Percentiles rank a stretch among this genome's conserved stretches.
Evolutionary conservation across 768 basidiomycete genomes (phyloP).

Genomic region (Coprinopsis sp.): DNA sequence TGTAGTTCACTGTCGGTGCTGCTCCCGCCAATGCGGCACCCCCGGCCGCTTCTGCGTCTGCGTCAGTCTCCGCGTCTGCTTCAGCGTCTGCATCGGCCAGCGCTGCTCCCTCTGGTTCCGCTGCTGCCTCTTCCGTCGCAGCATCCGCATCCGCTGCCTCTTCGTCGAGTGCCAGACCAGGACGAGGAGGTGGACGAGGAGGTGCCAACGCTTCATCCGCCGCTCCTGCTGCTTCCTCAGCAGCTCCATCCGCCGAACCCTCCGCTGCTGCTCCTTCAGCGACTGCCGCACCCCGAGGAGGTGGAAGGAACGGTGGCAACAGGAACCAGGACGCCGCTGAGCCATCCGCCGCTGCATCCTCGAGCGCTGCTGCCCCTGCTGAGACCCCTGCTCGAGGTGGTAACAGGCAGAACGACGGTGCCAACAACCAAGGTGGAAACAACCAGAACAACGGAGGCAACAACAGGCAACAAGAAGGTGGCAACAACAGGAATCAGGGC

Average conservation of each 20-base stretch:
- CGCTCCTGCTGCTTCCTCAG: background rate
- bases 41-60: slow-evolving; percentile 3
- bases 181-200: too few relatives aligned
- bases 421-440: background rate
- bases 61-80: slow-evolving; percentile 3
- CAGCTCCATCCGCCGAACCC: background rate
- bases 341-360: too few relatives aligned
- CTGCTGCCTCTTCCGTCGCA: background rate
- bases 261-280: background rate
- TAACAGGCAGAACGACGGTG: background rate
- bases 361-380: background rate
- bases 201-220: background rate
- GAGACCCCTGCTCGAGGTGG: background rate
- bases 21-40: slow-evolving; percentile 13
- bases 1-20: slow-evolving; percentile 15
- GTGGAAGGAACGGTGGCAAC: background rate
- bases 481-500: background rate
- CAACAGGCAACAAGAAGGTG: background rate
- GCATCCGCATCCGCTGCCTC: background rate
- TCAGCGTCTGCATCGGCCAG: slow-evolving; percentile 6
- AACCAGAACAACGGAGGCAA: background rate
- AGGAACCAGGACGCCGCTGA: slow-evolving; percentile 1
- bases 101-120: background rate
- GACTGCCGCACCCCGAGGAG: background rate
- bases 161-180: too few relatives aligned